A percentile compares a stretch with the other conserved stretches of the same genome.
These are phyloP conservation scores for Blastobotrys raffinosifermentans DNA, from an alignment of 1,139 yeast species.

Conservation along the genomic window DNA sequence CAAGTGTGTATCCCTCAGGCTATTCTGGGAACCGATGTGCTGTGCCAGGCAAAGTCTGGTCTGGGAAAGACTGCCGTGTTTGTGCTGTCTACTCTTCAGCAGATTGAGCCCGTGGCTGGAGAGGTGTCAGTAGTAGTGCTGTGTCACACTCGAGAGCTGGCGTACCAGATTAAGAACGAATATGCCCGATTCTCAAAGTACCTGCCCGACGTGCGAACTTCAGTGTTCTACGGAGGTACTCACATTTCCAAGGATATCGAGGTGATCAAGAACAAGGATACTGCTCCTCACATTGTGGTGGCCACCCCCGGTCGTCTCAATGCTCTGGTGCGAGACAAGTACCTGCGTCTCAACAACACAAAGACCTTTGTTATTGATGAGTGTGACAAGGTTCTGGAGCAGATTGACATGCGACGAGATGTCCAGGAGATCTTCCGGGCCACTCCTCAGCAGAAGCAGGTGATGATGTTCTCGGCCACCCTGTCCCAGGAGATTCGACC, in stretches of 20 bases:
- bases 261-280: conserved; percentile 82
- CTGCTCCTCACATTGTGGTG: conserved; percentile 94
- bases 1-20: conserved; percentile 99
- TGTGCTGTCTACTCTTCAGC: conserved; percentile 92
- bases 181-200: conserved; percentile 96
- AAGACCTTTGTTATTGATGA: conserved; percentile 96
- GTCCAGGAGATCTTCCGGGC: conserved; percentile 97
- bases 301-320: conserved; percentile 98
- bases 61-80: conserved; percentile 98
- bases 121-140: conserved; percentile 91
- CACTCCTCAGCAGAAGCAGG: conserved; percentile 98
- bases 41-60: conserved; percentile 99
- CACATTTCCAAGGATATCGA: conserved; percentile 83
- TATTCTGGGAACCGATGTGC: conserved; percentile 93
- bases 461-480: conserved; percentile 99
- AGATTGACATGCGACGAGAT: conserved; percentile 91
- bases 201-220: conserved; percentile 96
- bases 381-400: conserved; percentile 94
- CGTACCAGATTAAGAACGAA: conserved; percentile 96
- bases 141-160: conserved; percentile 98
- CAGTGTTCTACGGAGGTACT: conserved; percentile 96
- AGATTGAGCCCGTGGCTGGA: conserved; percentile 95
- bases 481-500: conserved; percentile 93
- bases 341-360: conserved; percentile 78
- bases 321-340: conserved; percentile 88